phyloP scores from a whole-genome alignment of 805 yeast species.

The Saturnispora diversa region DNA sequence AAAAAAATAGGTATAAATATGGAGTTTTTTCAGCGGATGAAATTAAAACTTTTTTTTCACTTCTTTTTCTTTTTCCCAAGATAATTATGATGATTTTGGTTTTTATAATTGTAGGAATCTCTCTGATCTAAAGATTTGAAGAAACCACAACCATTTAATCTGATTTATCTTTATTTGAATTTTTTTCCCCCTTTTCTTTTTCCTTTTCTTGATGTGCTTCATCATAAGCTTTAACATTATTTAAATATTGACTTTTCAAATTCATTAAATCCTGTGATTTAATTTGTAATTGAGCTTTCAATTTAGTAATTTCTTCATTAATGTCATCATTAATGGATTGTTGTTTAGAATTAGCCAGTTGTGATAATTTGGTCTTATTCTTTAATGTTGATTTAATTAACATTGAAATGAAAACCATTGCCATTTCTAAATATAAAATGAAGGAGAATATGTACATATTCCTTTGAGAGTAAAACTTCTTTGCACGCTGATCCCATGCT shows the following conservation, averaged over 20 bases:
- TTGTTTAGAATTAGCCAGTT: slow-evolving; percentile 11
- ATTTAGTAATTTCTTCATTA: slow-evolving; percentile 20
- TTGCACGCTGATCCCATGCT: slow-evolving; percentile 32
- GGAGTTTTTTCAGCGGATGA: not conserved
- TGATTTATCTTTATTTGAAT: slow-evolving; percentile 5
- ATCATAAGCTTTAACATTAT: slow-evolving; percentile 19
- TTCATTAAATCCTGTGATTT: slow-evolving; percentile 15
- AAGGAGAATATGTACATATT: slow-evolving; percentile 51
- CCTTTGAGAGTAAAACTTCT: slow-evolving; percentile 49
- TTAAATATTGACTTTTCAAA: slow-evolving; percentile 22
- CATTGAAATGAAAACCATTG: slow-evolving; percentile 37
- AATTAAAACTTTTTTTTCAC: not conserved
- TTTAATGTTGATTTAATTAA: slow-evolving; percentile 39
- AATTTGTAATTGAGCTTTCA: slow-evolving; percentile 28
- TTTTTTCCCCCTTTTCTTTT: not conserved
- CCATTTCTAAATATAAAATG: slow-evolving; percentile 38
- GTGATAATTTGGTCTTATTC: slow-evolving; percentile 24
- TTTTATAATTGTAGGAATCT: slow-evolving; percentile 7
- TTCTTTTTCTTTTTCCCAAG: slow-evolving; percentile 2
- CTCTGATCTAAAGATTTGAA: slow-evolving; percentile 2
- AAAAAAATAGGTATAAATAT: not conserved
- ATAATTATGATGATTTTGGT: slow-evolving; percentile 6
- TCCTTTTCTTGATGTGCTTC: not conserved
- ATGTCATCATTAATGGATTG: slow-evolving; percentile 16
- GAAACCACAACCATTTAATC: slow-evolving; percentile 4